Conservation (phyloP, 2,329 filamentous ascomycete species). For the Clonostachys rosea region DNA sequence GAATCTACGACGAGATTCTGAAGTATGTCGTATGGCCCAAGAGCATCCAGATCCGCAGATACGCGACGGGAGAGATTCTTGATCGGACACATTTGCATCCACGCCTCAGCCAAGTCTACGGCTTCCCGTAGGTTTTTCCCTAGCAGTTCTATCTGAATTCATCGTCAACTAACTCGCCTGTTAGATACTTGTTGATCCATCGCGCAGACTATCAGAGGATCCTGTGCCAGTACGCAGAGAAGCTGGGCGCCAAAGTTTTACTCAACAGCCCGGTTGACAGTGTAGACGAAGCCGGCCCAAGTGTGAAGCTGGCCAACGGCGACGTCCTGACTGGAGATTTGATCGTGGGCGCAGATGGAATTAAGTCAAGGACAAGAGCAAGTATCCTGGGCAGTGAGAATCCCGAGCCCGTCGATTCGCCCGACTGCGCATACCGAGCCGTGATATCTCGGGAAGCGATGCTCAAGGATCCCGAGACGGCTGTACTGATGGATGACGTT, state of each 20-base stretch:
- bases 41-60: slow-evolving; percentile 3
- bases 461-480: not conserved
- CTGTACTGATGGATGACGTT: slow-evolving; percentile 2
- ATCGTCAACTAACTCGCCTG: not conserved
- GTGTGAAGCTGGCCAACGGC: not conserved
- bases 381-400: slow-evolving; percentile 1
- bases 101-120: slow-evolving; percentile 1
- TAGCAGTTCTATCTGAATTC: too few species aligned
- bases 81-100: slow-evolving; percentile 3
- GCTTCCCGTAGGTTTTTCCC: slow-evolving; percentile 1
- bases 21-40: slow-evolving; percentile 3
- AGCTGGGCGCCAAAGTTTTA: slow-evolving; percentile 4
- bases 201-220: slow-evolving; percentile 8
- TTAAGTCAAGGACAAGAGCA: slow-evolving; percentile 1
- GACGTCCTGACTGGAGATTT: slow-evolving; percentile 5
- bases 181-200: slow-evolving; percentile 6
- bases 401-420: not conserved
- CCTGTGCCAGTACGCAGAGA: slow-evolving; percentile 4
- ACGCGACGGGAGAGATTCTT: slow-evolving; percentile 2
- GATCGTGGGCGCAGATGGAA: slow-evolving; percentile 4
- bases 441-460: slow-evolving; percentile 2
- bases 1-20: not conserved
- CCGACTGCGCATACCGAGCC: slow-evolving; percentile 3
- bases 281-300: not conserved
- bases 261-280: not conserved